Base-by-base conservation (phyloP, 768 basidiomycete genomes). In the Suillus variegatus region DNA sequence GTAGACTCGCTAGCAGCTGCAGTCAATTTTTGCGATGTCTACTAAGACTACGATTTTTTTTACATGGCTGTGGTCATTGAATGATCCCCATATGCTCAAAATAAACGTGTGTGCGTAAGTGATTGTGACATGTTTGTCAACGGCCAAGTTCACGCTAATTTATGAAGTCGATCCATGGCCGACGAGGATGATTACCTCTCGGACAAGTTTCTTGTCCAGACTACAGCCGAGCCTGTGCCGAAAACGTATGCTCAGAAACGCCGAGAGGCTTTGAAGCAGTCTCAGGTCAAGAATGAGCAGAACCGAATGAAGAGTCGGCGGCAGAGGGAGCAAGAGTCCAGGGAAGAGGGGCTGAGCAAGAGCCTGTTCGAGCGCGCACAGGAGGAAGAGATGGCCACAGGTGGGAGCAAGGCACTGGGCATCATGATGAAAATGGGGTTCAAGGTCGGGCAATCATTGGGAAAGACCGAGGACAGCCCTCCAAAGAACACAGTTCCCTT, bases 391-490 rank as follows among this genome's bases (percentile, higher is more conserved):
- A 80, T 78, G 22, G 70, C 74, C 54, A 67, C 60, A 1, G 72
- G 69, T 18, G 82, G 84, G 51, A 94, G 86, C 80, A 95, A 94
- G 74, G 94, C 93, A 9, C 79, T 95, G 62, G 84, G 86, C 18
- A 94, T 95, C 81, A 95, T 95, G 94, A 87, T 91, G 85, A 94
- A 92, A 79, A 95, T 95, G 94, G 94, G 94, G 1, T 95, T 93
- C 80, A 90, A 90, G 78, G 88, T 91, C 3, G 94, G 94, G 18
- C 87, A 94, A 74, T 82, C 91, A 16, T 82, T 95, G 36, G 93
- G 93, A 20, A 82, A 77, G 71, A 61, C 74, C 25, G 69, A 72
- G 28, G 71, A 69, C 16, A 64, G 62, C 64, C 61, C 60, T 62
- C 66, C 64, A 32, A 46, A 63, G 56, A 54, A 28, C 8, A 64